These are phyloP conservation scores for Emydomyces testavorans DNA, from an alignment of 2,329 filamentous ascomycete genomes.

Conservation along the genomic window DNA sequence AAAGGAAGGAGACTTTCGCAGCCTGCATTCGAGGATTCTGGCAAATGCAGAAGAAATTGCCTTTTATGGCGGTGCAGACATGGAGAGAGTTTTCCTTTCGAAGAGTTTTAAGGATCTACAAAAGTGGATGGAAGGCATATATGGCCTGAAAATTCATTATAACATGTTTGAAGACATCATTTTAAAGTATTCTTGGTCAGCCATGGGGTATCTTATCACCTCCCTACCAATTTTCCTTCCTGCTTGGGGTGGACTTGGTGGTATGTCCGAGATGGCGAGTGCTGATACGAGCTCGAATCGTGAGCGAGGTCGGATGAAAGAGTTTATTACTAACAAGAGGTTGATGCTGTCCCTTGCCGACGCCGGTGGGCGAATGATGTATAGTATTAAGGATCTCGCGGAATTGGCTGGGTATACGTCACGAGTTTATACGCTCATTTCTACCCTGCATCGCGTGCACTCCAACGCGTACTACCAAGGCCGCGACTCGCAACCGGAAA, in stretches of 20 bases:
- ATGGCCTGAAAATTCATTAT: conserved; percentile 93
- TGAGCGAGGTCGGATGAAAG: conserved; percentile 84
- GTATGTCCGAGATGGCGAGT: conserved; percentile 52
- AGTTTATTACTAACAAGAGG: conserved; percentile 97
- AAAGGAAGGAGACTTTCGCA: conserved; percentile 89
- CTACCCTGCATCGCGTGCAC: conserved; percentile 85
- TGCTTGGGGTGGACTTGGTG: conserved; percentile 78
- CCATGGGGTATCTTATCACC: conserved; percentile 87
- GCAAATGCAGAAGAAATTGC: conserved; percentile 96
- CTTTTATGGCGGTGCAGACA: conserved; percentile 91
- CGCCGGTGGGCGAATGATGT: conserved; percentile 97
- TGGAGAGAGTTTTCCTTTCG: conserved; percentile 86
- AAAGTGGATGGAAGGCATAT: conserved; percentile 96
- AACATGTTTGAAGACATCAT: conserved; percentile 99
- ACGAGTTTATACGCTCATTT: conserved; percentile 88
- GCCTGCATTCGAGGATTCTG: conserved; percentile 79
- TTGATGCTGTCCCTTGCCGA: conserved; percentile 96
- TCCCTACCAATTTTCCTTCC: conserved; percentile 90
- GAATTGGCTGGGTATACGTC: conserved; percentile 94
- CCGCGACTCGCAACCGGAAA: conserved; percentile 56
- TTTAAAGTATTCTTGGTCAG: conserved; percentile 96
- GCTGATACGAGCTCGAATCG: conserved; percentile 40
- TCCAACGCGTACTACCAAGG: conserved; percentile 72
- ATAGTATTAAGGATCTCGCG: conserved; percentile 94
- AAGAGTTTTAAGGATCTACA: conserved; percentile 86